A percentile compares a stretch with the other conserved stretches of the same genome.
Evolutionary conservation across 1,284 basidiomycete species (phyloP).

Genomic region (Trichosporon faecale): DNA sequence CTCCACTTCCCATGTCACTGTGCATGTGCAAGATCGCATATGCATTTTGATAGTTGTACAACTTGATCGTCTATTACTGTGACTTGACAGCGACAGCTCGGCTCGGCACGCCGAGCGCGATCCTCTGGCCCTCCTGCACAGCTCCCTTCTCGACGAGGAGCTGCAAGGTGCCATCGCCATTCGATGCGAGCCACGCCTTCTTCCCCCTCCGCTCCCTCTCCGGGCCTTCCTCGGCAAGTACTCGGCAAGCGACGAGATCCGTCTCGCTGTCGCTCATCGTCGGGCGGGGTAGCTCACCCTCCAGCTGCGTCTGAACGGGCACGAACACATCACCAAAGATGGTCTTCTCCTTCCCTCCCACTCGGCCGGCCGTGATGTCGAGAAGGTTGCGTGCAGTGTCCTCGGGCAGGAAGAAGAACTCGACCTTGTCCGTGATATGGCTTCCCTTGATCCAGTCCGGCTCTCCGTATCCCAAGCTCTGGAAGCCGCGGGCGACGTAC

Average conservation of each 20-base stretch:
- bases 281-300: background rate
- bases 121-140: background rate
- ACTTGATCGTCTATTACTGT: background rate
- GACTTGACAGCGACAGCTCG: background rate
- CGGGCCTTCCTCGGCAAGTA: background rate
- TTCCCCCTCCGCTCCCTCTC: background rate
- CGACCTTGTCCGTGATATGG: background rate
- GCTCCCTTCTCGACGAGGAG: background rate
- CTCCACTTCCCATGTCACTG: no score
- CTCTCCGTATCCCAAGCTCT: background rate
- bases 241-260: background rate
- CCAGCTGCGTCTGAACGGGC: background rate
- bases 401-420: constrained; percentile 3
- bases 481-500: background rate
- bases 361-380: background rate
- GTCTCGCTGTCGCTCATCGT: background rate
- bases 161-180: background rate
- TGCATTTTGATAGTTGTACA: background rate
- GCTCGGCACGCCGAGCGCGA: background rate
- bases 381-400: background rate
- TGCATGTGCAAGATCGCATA: no score
- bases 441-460: background rate
- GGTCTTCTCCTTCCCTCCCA: background rate
- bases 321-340: background rate
- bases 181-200: background rate